Conservation (phyloP, 768 basidiomycete genomes). For the Dentipellis sp. region DNA sequence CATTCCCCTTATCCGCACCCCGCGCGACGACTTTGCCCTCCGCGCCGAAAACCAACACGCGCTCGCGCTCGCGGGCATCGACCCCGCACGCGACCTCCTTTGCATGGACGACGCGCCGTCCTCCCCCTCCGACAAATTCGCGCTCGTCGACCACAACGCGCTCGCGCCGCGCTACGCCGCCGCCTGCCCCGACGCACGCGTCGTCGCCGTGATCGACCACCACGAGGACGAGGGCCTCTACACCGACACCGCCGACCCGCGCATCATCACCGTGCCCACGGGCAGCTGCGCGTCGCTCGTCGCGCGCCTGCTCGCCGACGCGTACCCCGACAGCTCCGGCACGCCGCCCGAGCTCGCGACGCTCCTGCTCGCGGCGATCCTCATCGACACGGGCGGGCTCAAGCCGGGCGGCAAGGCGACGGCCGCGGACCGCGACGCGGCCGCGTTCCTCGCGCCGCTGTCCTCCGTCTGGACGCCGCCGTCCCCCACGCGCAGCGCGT, state of each 20-base stretch:
- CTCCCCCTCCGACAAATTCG: conserved; percentile 42
- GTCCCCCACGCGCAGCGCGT: conserved; percentile 24
- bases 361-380: conserved; percentile 49
- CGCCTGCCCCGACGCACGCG: conserved; percentile 20
- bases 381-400: conserved; percentile 83
- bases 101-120: conserved; percentile 48
- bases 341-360: conserved; percentile 11
- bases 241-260: conserved; percentile 44
- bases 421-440: conserved; percentile 53
- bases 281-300: conserved; percentile 78
- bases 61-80: conserved; percentile 48
- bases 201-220: conserved; percentile 82
- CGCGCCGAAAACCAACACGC: conserved; percentile 86
- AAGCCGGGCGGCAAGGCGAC: conserved; percentile 72
- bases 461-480: not conserved
- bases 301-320: conserved; percentile 24
- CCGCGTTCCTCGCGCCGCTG: conserved; percentile 49
- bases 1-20: conserved; percentile 67
- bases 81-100: conserved; percentile 51
- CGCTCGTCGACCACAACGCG: conserved; percentile 87
- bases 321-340: conserved; percentile 11
- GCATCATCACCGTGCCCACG: conserved; percentile 50
- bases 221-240: conserved; percentile 79
- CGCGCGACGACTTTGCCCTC: conserved; percentile 58
- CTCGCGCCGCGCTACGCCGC: conserved; percentile 36